Evolutionary conservation across 805 yeast genomes (phyloP).

Genomic region (Yamadazyma laniorum): DNA sequence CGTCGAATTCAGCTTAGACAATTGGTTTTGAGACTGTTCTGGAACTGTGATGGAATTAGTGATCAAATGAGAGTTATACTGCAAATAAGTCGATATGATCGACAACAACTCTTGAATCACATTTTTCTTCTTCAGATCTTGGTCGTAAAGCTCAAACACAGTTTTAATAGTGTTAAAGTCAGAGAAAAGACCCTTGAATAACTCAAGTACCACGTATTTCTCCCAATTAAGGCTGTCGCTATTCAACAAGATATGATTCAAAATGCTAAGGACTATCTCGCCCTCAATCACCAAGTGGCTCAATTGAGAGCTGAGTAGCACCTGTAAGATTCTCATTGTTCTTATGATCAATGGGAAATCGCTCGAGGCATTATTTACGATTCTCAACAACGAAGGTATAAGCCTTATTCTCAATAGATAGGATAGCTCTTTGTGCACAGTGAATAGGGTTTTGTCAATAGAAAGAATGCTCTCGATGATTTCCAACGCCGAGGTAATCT

Average conservation of each 20-base stretch:
- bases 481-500: conserved; percentile 68
- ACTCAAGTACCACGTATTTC: conserved; percentile 68
- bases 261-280: conserved; percentile 73
- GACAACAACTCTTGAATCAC: conserved; percentile 56
- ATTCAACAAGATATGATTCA: conserved; percentile 67
- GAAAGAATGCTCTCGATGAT: conserved; percentile 75
- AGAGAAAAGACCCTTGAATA: conserved; percentile 57
- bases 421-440: conserved; percentile 60
- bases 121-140: conserved; percentile 50
- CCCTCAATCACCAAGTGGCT: conserved; percentile 67
- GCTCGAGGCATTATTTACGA: conserved; percentile 49
- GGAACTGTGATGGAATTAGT: conserved; percentile 19
- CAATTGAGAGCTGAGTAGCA: conserved; percentile 59
- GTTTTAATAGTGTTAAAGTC: conserved; percentile 52
- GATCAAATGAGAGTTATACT: conserved; percentile 19
- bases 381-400: conserved; percentile 72
- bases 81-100: conserved; percentile 22
- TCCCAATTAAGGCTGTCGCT: conserved; percentile 62
- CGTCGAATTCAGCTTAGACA: conserved; percentile 44
- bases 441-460: conserved; percentile 58
- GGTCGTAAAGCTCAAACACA: conserved; percentile 64
- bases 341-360: conserved; percentile 73
- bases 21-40: conserved; percentile 7
- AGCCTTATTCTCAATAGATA: conserved; percentile 63
- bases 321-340: conserved; percentile 65